These are phyloP conservation scores for Exserohilum turcica DNA, from an alignment of 2,329 filamentous ascomycete genomes.

Conservation along the genomic window DNA sequence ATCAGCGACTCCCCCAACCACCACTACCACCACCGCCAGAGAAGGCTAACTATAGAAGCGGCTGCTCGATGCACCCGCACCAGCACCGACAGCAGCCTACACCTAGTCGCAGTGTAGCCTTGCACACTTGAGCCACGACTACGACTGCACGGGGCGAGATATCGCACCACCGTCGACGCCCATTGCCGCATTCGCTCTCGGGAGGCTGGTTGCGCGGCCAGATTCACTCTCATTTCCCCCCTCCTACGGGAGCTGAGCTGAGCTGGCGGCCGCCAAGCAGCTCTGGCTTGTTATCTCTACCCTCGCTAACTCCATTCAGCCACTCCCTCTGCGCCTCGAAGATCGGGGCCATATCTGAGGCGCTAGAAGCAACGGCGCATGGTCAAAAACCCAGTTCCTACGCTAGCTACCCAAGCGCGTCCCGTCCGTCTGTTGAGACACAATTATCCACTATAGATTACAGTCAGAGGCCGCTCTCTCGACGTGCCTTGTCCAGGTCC, in stretches of 20 bases:
- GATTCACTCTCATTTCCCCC: constrained; percentile 4
- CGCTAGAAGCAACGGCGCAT: constrained; percentile 17
- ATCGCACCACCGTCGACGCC: constrained; percentile 6
- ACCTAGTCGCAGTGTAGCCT: background rate
- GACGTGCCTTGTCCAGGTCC: background rate
- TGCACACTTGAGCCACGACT: background rate
- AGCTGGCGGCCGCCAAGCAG: constrained; percentile 9
- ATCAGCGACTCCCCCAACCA: background rate
- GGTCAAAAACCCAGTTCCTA: constrained; percentile 14
- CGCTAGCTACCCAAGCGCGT: constrained; percentile 20
- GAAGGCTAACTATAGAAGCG: constrained; percentile 9
- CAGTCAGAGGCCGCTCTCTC: constrained; percentile 8
- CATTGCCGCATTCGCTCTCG: constrained; percentile 11
- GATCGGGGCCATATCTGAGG: constrained; percentile 10
- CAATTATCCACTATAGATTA: constrained; percentile 19
- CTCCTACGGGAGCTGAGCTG: constrained; percentile 8
- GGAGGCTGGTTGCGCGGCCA: constrained; percentile 1
- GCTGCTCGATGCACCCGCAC: constrained; percentile 2
- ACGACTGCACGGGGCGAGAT: background rate
- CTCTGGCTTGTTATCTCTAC: constrained; percentile 14
- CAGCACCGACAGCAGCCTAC: constrained; percentile 2
- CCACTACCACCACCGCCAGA: too few relatives aligned
- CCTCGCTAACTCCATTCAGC: constrained; percentile 11
- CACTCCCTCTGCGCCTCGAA: constrained; percentile 5
- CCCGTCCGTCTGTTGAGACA: constrained; percentile 20